Percentiles rank a stretch among this genome's conserved stretches.
These are phyloP conservation scores for Mycogone perniciosa DNA, from an alignment of 2,329 filamentous ascomycete genomes.

Conservation along the genomic window DNA sequence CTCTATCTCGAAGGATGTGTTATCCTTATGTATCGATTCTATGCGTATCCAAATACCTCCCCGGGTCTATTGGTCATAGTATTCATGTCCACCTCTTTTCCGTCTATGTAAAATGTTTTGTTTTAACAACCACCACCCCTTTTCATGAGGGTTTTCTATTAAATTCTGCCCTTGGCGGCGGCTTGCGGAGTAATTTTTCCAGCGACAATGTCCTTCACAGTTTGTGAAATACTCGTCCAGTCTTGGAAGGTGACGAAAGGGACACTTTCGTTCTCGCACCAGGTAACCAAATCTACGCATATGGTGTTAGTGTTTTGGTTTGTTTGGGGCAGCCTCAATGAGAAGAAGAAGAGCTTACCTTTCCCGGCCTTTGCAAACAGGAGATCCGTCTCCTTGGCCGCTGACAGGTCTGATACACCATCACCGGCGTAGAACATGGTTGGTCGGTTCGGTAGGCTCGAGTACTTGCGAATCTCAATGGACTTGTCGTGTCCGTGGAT, in stretches of 20 bases:
- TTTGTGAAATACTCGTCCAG: slow-evolving; percentile 72
- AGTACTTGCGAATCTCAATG: slow-evolving; percentile 82
- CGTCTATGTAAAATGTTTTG: background rate
- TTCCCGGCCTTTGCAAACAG: slow-evolving; percentile 89
- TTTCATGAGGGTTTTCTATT: slow-evolving; percentile 7
- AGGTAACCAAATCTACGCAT: slow-evolving; percentile 68
- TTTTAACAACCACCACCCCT: background rate
- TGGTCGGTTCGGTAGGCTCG: slow-evolving; percentile 67
- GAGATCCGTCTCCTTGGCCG: slow-evolving; percentile 85
- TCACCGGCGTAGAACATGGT: slow-evolving; percentile 93
- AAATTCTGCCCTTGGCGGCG: slow-evolving; percentile 50
- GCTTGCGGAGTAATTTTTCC: slow-evolving; percentile 66
- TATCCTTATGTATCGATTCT: slow-evolving; percentile 2
- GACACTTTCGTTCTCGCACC: slow-evolving; percentile 76
- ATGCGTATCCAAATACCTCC: background rate
- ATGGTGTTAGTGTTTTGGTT: background rate
- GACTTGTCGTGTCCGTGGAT: slow-evolving; percentile 97
- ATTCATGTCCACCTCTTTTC: background rate
- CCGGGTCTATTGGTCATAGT: background rate
- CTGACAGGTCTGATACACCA: slow-evolving; percentile 86
- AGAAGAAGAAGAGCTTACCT: slow-evolving; percentile 47
- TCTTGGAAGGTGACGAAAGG: slow-evolving; percentile 84
- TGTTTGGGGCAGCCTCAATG: background rate
- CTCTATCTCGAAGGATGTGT: slow-evolving; percentile 8
- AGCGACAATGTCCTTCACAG: slow-evolving; percentile 69